phyloP scores from a whole-genome alignment of 495 filamentous ascomycete species.

The Aspergillus campestris region DNA sequence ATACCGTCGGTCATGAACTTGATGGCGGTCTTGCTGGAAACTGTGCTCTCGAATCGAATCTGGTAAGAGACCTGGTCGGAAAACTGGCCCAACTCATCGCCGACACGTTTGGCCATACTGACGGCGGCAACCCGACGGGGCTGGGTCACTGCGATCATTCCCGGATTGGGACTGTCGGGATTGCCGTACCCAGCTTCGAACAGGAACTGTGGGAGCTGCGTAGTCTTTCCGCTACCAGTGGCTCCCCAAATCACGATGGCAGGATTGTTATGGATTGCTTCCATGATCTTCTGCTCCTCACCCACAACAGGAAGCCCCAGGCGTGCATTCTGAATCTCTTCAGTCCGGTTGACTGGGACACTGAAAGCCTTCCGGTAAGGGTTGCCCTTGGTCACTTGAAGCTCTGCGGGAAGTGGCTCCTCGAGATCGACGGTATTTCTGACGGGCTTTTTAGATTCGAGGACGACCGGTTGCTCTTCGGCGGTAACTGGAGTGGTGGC shows the following conservation, averaged over 20 bases:
- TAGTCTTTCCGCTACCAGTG: constrained; percentile 95
- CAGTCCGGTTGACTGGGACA: constrained; percentile 59
- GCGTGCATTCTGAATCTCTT: constrained; percentile 68
- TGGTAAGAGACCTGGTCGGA: constrained; percentile 77
- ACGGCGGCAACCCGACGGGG: constrained; percentile 88
- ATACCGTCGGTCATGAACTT: constrained; percentile 99
- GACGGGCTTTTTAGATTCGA: constrained; percentile 18
- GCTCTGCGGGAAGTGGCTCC: constrained; percentile 69
- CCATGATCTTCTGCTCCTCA: constrained; percentile 97
- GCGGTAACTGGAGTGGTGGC: constrained; percentile 24
- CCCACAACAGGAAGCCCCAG: constrained; percentile 82
- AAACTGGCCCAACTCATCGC: constrained; percentile 66
- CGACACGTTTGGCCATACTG: constrained; percentile 90
- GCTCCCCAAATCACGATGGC: constrained; percentile 89
- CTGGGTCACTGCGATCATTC: constrained; percentile 92
- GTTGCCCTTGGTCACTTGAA: constrained; percentile 53
- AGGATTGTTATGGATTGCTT: constrained; percentile 84
- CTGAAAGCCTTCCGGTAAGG: constrained; percentile 64
- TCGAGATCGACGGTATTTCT: constrained; percentile 48
- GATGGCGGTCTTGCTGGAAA: constrained; percentile 75
- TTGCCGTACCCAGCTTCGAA: constrained; percentile 89
- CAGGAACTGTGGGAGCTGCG: constrained; percentile 91
- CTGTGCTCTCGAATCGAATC: constrained; percentile 86
- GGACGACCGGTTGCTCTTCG: constrained; percentile 23
- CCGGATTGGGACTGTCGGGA: constrained; percentile 66